phyloP scores from a whole-genome alignment of 306 rosid species.

The Citrullus amarus region DNA sequence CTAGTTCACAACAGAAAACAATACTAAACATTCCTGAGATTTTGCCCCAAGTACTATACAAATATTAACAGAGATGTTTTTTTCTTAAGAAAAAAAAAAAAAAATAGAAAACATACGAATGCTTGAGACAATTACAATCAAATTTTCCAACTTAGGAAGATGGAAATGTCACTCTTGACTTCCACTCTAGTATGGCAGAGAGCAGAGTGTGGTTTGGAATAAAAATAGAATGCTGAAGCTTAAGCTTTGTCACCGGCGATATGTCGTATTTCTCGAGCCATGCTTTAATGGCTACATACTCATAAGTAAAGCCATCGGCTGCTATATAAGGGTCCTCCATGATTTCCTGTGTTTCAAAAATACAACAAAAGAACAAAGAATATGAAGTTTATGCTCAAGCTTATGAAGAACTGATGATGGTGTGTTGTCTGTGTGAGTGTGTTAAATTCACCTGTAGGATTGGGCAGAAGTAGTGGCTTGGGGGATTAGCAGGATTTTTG shows the following conservation, averaged over 20 bases:
- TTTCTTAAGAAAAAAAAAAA: neutral
- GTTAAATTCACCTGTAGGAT: conserved; percentile 64
- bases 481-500: conserved; percentile 23
- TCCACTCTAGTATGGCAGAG: conserved; percentile 86
- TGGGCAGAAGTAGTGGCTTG: conserved; percentile 86
- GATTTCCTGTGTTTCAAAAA: conserved; percentile 41
- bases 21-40: neutral
- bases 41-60: neutral
- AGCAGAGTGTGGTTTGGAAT: conserved; percentile 70
- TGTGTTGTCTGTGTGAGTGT: neutral
- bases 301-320: conserved; percentile 82
- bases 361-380: neutral
- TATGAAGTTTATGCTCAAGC: neutral
- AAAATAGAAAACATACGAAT: neutral
- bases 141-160: conserved; percentile 2
- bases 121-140: neutral
- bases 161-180: conserved; percentile 23
- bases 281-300: conserved; percentile 75
- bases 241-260: conserved; percentile 65
- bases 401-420: neutral
- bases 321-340: conserved; percentile 86
- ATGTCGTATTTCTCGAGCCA: conserved; percentile 68
- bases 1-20: neutral
- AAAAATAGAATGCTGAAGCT: conserved; percentile 40
- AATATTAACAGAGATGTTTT: neutral